Base-by-base conservation (phyloP, 345 rosid species). In the Abelmoschus esculentus region DNA sequence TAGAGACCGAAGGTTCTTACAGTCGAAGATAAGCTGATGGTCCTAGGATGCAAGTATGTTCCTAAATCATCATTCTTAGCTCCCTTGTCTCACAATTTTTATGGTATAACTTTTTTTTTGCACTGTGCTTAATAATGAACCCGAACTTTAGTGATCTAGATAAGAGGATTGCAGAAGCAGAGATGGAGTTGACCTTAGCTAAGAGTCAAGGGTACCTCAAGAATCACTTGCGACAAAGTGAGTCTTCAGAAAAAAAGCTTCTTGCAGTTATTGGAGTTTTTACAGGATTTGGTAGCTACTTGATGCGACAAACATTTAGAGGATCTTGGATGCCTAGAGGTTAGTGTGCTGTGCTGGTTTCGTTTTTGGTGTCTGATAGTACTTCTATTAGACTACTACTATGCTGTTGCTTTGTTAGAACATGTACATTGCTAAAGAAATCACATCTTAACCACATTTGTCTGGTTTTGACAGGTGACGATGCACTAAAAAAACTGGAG, bases 291-390 rank as follows among this genome's bases (percentile, higher is more conserved):
- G 99, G 99, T 19, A 85, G 97, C 74, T 90, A 77, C 64, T 70
- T 90, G 76, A 88, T 83, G 74, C 84, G 99, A 64, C 91, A 87
- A 75, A 57, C 73, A 22, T 95, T 86, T 77, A 76, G 99, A 83
- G 96, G 96, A 7, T 83, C 96, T 34, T 95, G 97, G 96, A 95
- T 95, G 97, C 97, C 97, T 70, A 89, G 72, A 83, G 96, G 99
- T 88, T 18, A 73, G 80, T 71, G 55, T n/a, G 34, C 9, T 71
- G 55, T n/a, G 34, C 9, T 60, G 17, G 14, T 61, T 59, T 31
- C 40, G 12, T 40, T 63, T 22, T n/a, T 64, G 53, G 34, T 12
- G 32, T 31, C 44, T 42, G 18, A 42, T 42, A 13, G 34, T 29
- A 49, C 6, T 66, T 66, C 56, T 66, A 9, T 8, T 54, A 57